Conservation (phyloP, 495 filamentous ascomycete genomes). For the Xylaria palmicola region DNA sequence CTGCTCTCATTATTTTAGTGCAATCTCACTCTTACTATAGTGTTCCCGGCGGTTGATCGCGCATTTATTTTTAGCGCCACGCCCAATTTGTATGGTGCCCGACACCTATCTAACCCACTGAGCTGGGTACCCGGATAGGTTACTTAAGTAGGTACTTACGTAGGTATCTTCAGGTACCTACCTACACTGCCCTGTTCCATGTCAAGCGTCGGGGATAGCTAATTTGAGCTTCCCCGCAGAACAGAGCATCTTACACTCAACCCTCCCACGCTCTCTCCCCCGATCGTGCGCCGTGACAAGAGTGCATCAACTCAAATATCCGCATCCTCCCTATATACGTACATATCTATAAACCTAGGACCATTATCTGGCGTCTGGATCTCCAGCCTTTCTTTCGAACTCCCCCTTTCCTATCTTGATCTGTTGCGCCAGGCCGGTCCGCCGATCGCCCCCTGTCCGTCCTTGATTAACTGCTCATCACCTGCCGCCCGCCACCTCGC, state of each 20-base stretch:
- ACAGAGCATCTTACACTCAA: background rate
- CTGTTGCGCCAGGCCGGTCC: background rate
- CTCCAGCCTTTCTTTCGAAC: background rate
- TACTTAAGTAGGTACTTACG: background rate
- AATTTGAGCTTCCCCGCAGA: slow-evolving; percentile 16
- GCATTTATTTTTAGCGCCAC: slow-evolving; percentile 6
- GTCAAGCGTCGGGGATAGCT: slow-evolving; percentile 10
- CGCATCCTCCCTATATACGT: too few relatives aligned
- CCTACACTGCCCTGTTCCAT: background rate
- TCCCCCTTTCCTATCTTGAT: too few relatives aligned
- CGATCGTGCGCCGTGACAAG: too few relatives aligned
- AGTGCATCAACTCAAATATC: too few relatives aligned
- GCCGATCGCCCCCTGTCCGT: slow-evolving; percentile 23
- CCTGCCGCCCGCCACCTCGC: background rate
- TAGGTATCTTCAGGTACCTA: background rate
- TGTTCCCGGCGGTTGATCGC: background rate
- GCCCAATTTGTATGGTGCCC: too few relatives aligned
- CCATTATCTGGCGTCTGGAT: too few relatives aligned
- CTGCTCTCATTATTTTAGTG: background rate
- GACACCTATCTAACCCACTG: too few relatives aligned
- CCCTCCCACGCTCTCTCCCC: background rate
- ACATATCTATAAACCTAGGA: too few relatives aligned
- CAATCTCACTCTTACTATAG: background rate
- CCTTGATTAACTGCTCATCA: too few relatives aligned
- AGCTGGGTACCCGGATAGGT: background rate